Conservation (phyloP, 1,284 basidiomycete genomes). For the Marasmius sp. region DNA sequence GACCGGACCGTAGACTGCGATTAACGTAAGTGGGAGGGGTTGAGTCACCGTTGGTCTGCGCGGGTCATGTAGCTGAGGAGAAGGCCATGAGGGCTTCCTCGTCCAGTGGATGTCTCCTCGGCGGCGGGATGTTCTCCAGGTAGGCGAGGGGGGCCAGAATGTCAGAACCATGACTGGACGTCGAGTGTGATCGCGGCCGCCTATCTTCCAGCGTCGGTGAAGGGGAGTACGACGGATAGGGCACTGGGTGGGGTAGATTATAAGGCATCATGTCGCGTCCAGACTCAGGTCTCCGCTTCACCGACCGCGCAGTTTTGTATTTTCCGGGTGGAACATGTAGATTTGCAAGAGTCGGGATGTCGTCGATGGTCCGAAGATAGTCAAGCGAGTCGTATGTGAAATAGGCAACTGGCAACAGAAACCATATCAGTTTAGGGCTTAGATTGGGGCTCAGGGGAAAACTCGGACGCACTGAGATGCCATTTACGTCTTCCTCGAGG, state of each 20-base stretch:
- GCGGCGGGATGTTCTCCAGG: conserved; percentile 46
- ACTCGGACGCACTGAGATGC: conserved; percentile 64
- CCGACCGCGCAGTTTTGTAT: conserved; percentile 63
- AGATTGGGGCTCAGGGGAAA: not conserved
- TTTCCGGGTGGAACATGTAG: conserved; percentile 57
- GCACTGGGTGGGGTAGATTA: not conserved
- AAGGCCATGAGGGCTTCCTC: conserved; percentile 61
- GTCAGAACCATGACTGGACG: conserved; percentile 3
- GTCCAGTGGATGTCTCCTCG: conserved; percentile 45
- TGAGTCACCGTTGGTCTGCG: not conserved
- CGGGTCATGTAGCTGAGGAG: conserved; percentile 12
- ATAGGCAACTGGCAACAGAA: conserved; percentile 57
- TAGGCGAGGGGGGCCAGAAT: conserved; percentile 55
- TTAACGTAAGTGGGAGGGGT: not conserved
- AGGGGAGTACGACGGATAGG: not conserved
- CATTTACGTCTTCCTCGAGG: conserved; percentile 66
- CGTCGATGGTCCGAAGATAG: conserved; percentile 56
- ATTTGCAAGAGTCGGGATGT: conserved; percentile 50
- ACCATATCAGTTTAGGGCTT: conserved; percentile 1
- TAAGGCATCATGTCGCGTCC: conserved; percentile 12
- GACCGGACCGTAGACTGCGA: no score
- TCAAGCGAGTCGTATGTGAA: conserved; percentile 63
- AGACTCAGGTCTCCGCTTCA: conserved; percentile 36
- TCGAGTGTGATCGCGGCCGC: conserved; percentile 6
- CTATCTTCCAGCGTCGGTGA: conserved; percentile 3